Conservation (phyloP, 768 basidiomycete genomes). For the Boletus tylopilopsis region DNA sequence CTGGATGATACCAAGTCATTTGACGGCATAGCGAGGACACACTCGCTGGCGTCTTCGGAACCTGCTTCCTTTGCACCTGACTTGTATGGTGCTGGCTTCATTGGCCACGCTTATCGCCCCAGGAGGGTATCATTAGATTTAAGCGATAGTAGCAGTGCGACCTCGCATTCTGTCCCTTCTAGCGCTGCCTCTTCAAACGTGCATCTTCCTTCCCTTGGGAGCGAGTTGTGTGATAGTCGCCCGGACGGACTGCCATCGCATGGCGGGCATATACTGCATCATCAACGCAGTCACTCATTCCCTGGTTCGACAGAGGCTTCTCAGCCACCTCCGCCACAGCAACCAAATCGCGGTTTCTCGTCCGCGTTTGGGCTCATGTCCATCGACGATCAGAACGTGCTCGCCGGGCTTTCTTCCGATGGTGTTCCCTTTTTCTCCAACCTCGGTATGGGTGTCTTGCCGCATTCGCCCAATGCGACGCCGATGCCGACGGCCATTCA, state of each 20-base stretch:
- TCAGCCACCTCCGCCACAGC: constrained; percentile 9
- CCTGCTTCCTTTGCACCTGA: constrained; percentile 20
- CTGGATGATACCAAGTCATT: constrained; percentile 30
- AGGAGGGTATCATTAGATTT: constrained; percentile 35
- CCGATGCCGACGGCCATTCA: constrained; percentile 40
- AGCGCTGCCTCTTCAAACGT: constrained; percentile 51
- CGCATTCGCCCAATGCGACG: constrained; percentile 44
- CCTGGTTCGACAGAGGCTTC: constrained; percentile 1
- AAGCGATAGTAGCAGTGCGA: constrained; percentile 43
- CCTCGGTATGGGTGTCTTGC: constrained; percentile 23
- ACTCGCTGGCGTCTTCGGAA: constrained; percentile 22
- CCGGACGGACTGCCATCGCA: constrained; percentile 29
- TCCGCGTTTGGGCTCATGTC: constrained; percentile 74
- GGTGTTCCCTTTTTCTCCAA: constrained; percentile 60
- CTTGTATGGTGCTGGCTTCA: constrained; percentile 12
- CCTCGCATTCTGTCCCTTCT: constrained; percentile 45
- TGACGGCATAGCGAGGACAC: constrained; percentile 17
- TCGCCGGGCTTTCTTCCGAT: constrained; percentile 57
- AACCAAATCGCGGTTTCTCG: constrained; percentile 38
- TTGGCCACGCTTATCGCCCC: constrained; percentile 28
- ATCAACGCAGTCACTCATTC: constrained; percentile 18
- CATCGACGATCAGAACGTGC: constrained; percentile 67
- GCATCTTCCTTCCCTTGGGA: constrained; percentile 43
- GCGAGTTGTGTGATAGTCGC: constrained; percentile 26
- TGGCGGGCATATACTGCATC: constrained; percentile 10